Evolutionary conservation across 2,329 filamentous ascomycete genomes (phyloP), one percentile per base, ranked within the genome.

Genomic region (Pseudocercospora fuligena): DNA sequence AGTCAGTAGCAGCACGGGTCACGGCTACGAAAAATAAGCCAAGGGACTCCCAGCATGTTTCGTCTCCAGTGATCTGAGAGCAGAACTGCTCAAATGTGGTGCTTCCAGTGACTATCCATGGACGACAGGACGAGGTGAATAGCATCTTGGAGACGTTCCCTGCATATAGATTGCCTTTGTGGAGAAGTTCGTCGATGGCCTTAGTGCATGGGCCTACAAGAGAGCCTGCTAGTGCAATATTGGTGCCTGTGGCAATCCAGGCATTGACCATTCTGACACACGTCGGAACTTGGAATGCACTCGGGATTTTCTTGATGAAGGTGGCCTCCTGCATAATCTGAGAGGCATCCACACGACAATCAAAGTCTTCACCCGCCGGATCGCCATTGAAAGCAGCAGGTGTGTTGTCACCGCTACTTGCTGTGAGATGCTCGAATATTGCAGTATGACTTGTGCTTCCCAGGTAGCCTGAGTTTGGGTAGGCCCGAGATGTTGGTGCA

Each of bases 11-110:
- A n/a, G 80, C 76, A 66, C 79, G 73, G n/a, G 78, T 78, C 12
- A 78, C 74, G n/a, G 77, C 73, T 4, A 79, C 74, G 21, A 83
- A 75, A 9, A 83, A 77, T 46, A 80, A 72, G 1, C 78, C 80
- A 1, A 82, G 58, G 0, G 78, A 78, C 57, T 82, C 81, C 80
- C 80, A 82, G 11, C 80, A 78, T 12, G 74, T 67, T 36, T 57
- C 47, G 25, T 56, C 61, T 49, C 36, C 49, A 23, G 19, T 58
- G 40, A 23, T 53, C 27, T 64, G 49, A 21, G 51, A 67, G 61
- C 29, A 67, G 43, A 40, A 61, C n/a, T 49, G 59, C 16, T 61
- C 59, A 23, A 51, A 51, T 4, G 40, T 51, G 40, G 46, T 61
- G n/a, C 36, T 29, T 5, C 7, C 51, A 11, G 51, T 56, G 23